Percentiles rank a stretch among this genome's conserved stretches.
Conservation (phyloP, 305 asterid genomes). For the Ilex paraguariensis region DNA sequence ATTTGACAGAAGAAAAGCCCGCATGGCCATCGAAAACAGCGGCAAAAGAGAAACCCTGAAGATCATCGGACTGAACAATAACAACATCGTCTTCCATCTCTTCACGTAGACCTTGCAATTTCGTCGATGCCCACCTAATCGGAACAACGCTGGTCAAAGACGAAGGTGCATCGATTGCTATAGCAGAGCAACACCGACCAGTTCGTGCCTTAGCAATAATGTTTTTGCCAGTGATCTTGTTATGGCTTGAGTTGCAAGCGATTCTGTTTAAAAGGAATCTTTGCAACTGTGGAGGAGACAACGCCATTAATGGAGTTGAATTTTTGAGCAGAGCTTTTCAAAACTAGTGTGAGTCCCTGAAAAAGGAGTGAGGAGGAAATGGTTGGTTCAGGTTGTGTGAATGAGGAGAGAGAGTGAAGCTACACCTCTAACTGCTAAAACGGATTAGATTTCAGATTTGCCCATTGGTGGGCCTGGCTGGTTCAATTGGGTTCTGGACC, state of each 20-base stretch:
- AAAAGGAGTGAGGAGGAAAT: not conserved
- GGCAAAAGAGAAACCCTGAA: conserved; percentile 69
- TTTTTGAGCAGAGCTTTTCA: conserved; percentile 2
- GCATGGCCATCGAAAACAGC: conserved; percentile 97
- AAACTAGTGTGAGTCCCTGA: not conserved
- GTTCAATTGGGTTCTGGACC: not conserved
- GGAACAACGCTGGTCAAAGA: conserved; percentile 49
- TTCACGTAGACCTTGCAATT: conserved; percentile 75
- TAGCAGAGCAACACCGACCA: conserved; percentile 56
- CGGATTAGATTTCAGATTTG: conserved; percentile 42
- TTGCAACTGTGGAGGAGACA: conserved; percentile 61
- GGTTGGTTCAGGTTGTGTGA: conserved; percentile 24
- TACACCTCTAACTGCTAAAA: conserved; percentile 46
- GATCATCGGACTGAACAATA: conserved; percentile 53
- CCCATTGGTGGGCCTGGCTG: conserved; percentile 10
- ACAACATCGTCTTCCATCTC: conserved; percentile 96
- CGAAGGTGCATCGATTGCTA: conserved; percentile 70
- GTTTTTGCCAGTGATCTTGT: conserved; percentile 20
- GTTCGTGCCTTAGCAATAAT: conserved; percentile 31
- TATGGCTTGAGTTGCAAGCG: conserved; percentile 37
- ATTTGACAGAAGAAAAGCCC: conserved; percentile 80
- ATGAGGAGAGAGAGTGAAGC: conserved; percentile 30
- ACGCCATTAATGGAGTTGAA: conserved; percentile 42
- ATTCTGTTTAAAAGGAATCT: conserved; percentile 42
- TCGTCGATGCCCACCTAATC: conserved; percentile 74